Evolutionary conservation across 1,284 basidiomycete species (phyloP).

Genomic region (Rhodotorula sp.): DNA sequence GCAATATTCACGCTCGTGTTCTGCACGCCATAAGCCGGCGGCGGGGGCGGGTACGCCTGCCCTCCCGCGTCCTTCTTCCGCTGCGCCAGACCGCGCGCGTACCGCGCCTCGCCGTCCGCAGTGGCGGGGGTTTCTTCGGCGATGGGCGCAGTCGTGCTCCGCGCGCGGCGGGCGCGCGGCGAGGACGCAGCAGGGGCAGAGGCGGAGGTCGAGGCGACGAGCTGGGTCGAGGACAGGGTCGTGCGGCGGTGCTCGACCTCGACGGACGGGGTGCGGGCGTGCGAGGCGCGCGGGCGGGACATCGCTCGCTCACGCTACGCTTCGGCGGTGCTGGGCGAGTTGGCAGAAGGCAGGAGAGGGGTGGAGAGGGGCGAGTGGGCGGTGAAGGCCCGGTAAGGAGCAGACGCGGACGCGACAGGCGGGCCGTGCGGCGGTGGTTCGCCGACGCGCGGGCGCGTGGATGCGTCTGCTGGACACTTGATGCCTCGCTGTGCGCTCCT

Average conservation of each 20-base stretch:
- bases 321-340: not conserved
- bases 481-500: not conserved
- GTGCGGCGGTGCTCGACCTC: not conserved
- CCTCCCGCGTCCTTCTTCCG: constrained; percentile 53
- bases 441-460: not conserved
- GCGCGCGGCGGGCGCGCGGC: not conserved
- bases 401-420: not conserved
- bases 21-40: constrained; percentile 25
- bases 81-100: constrained; percentile 59
- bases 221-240: not conserved
- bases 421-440: not conserved
- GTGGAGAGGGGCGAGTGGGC: not conserved
- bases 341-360: not conserved
- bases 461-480: not conserved
- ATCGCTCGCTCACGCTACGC: not conserved
- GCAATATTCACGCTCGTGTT: constrained; percentile 81
- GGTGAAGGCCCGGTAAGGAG: not conserved
- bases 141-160: not conserved
- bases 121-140: too few species aligned
- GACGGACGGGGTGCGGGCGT: not conserved
- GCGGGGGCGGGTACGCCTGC: constrained; percentile 51
- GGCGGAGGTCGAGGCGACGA: not conserved
- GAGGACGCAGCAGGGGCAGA: not conserved
- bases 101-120: constrained; percentile 51
- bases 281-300: not conserved